Evolutionary conservation across 2,329 filamentous ascomycete genomes (phyloP), one percentile per base, ranked within the genome.

Genomic region (Claviceps africana): DNA sequence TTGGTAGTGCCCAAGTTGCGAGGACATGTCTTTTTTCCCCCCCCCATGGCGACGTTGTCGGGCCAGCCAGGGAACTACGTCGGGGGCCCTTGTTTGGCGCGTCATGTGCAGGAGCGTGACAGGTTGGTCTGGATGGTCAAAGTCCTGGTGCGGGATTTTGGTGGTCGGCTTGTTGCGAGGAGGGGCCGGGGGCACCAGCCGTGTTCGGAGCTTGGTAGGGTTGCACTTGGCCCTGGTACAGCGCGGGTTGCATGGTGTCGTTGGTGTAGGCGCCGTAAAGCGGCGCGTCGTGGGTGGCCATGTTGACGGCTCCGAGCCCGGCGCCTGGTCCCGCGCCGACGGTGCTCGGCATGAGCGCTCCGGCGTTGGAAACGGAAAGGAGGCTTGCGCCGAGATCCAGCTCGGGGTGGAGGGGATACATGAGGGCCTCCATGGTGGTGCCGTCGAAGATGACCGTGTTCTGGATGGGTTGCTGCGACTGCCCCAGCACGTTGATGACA

Each of bases 361-460:
- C 33, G 17, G 47, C 51, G 37, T 45, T 28, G 30, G 53, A 37
- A 17, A 55, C 51, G 10, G 67, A 67, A 28, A 81, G 68, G 57
- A 76, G 68, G 21, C 65, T 68, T 25, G 69, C 65, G 43, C 79
- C 80, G 13, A 82, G 70, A 22, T 63, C 64, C 28, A 76, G 78
- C 51, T 81, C 76, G 0, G 88, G 87, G 63, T 94, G 88, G 43
- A 97, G 73, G 2, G 88, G 78, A 64, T 93, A 95, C 58, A 93
- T 82, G 2, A 82, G 82, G 0, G 85, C 87, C 57, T 86, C 79
- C 67, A 87, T 86, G 46, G 76, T 78, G 59, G 88, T 86, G 15
- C 90, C 90, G 65, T 97, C 89, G 61, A 97, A 95, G 21, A 97
- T 73, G 48, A 95, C 78, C 65, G 95, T 81, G 67, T 98, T 98